phyloP scores from a whole-genome alignment of 2,329 filamentous ascomycete species.

The Lizonia empirigonia region DNA sequence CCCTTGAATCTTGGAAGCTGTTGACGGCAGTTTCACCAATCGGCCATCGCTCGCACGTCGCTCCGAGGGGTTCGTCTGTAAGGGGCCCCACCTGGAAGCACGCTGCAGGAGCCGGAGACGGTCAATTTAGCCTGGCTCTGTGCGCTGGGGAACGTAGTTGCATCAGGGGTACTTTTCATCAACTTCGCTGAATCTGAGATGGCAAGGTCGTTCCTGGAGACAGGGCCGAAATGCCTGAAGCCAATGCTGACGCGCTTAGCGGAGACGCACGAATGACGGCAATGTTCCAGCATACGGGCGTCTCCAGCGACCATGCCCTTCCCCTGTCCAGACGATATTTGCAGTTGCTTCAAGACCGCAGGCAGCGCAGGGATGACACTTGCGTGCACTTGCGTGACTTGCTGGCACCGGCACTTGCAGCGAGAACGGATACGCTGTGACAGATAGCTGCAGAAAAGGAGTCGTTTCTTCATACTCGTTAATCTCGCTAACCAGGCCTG shows the following conservation, averaged over 20 bases:
- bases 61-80: slow-evolving; percentile 21
- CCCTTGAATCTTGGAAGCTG: background rate
- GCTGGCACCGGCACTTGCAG: slow-evolving; percentile 38
- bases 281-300: slow-evolving; percentile 11
- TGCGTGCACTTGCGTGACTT: slow-evolving; percentile 23
- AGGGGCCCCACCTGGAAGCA: slow-evolving; percentile 25
- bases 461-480: slow-evolving; percentile 47
- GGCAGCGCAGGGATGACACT: slow-evolving; percentile 30
- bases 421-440: slow-evolving; percentile 30
- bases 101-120: slow-evolving; percentile 27
- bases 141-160: slow-evolving; percentile 36
- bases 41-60: slow-evolving; percentile 11
- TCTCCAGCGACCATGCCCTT: slow-evolving; percentile 1
- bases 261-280: slow-evolving; percentile 16
- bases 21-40: slow-evolving; percentile 13
- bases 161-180: slow-evolving; percentile 27
- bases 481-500: slow-evolving; percentile 45
- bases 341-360: slow-evolving; percentile 1
- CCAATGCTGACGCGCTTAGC: slow-evolving; percentile 28
- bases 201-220: slow-evolving; percentile 31
- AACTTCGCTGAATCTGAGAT: slow-evolving; percentile 31
- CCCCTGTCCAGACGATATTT: slow-evolving; percentile 6
- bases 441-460: slow-evolving; percentile 18
- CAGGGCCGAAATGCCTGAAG: slow-evolving; percentile 33
- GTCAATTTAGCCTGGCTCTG: slow-evolving; percentile 38